Conservation (phyloP, 371 early-diverging fungal genomes). For the Mucor piriformis region DNA sequence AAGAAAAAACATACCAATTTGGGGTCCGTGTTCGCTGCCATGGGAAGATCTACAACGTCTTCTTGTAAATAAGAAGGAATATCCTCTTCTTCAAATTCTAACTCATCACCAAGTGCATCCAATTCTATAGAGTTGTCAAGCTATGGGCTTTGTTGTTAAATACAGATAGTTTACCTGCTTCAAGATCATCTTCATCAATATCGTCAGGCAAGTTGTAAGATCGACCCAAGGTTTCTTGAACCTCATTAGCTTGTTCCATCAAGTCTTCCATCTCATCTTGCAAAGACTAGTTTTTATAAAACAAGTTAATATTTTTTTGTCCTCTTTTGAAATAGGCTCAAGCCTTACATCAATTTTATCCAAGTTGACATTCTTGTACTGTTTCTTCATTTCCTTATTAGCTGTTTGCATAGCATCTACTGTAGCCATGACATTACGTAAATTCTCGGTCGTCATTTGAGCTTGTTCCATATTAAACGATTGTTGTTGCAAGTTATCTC, state of each 20-base stretch:
- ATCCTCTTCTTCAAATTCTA: conserved; percentile 80
- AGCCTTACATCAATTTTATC: conserved; percentile 88
- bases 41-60: conserved; percentile 48
- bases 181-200: conserved; percentile 94
- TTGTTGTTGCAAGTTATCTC: conserved; percentile 91
- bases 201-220: conserved; percentile 93
- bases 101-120: conserved; percentile 93
- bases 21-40: conserved; percentile 54
- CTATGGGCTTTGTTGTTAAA: too few species aligned
- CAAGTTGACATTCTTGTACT: conserved; percentile 90
- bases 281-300: conserved; percentile 72
- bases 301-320: not conserved
- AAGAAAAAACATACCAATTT: conserved; percentile 37
- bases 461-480: conserved; percentile 98
- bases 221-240: conserved; percentile 91
- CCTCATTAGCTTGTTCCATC: conserved; percentile 92
- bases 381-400: conserved; percentile 91
- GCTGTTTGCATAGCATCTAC: conserved; percentile 95
- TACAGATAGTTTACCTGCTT: conserved; percentile 81
- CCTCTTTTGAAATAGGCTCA: not conserved
- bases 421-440: conserved; percentile 90
- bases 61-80: conserved; percentile 72
- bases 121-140: conserved; percentile 64
- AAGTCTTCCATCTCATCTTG: conserved; percentile 98
- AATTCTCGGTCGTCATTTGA: conserved; percentile 90